Evolutionary conservation across 2,329 filamentous ascomycete species (phyloP), one percentile per base, ranked within the genome.

Genomic region (Pyricularia pennisetigena): DNA sequence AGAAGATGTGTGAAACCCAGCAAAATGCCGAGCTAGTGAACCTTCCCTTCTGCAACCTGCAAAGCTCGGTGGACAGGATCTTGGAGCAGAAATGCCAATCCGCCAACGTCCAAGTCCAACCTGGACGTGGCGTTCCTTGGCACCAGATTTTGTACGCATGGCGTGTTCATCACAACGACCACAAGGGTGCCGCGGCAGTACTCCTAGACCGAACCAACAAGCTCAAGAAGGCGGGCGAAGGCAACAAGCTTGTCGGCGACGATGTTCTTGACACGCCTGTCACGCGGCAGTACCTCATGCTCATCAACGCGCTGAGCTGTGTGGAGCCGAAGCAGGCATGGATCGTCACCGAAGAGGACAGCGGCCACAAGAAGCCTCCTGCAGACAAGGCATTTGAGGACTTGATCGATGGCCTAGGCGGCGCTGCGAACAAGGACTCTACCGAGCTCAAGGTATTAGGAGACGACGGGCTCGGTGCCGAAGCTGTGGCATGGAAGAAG

Each of bases 121-220:
- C 67, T 28, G 59, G 59, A 1, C 81, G 79, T 57, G 87, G 86
- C 10, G 85, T 88, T 0, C 91, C 92, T 3, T 97, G 94, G 75
- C 92, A 95, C 75, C 91, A 94, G 74, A 90, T 97, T 68, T 86
- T 98, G 65, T 97, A 97, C 77, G 89, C 94, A 3, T 97, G 94
- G 87, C 88, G 95, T 67, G 90, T 97, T 72, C 88, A 88, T 70
- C 90, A 90, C 72, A 88, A 88, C 74, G 92, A 98, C 79, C 97
- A 93, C 82, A 91, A 94, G 63, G 95, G 94, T 66, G 88, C 86
- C 1, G 88, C 88, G 3, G 83, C 86, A 1, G 81, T 88, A 30
- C 80, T 90, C 5, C 79, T 90, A 26, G 86, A 90, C 73, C 82
- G 87, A 49, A 83, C 91, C 67, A 85, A 88, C 72, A 87, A 86